A percentile compares a stretch with the other conserved stretches of the same genome.
phyloP scores from a whole-genome alignment of 2,329 filamentous ascomycete species.

The Didymella pinodella region DNA sequence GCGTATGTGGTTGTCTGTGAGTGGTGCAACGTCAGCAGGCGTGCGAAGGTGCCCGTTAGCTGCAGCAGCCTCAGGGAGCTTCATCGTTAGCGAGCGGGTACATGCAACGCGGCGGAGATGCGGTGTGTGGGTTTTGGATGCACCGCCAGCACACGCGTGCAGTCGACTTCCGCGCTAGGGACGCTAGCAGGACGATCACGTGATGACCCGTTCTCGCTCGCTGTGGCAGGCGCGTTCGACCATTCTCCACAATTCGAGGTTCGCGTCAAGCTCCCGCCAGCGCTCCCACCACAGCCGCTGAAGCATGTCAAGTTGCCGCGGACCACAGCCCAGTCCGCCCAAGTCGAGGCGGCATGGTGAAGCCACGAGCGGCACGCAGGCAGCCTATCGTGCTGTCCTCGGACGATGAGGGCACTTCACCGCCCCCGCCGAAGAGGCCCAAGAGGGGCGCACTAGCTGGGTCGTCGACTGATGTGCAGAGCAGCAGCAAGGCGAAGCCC shows the following conservation, averaged over 20 bases:
- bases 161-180: slow-evolving; percentile 1
- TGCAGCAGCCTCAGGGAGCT: slow-evolving; percentile 33
- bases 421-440: slow-evolving; percentile 44
- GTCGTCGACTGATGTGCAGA: slow-evolving; percentile 28
- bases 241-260: slow-evolving; percentile 13
- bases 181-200: not conserved
- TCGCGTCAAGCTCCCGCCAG: slow-evolving; percentile 18
- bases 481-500: slow-evolving; percentile 27
- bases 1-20: slow-evolving; percentile 45
- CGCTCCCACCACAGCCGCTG: slow-evolving; percentile 25
- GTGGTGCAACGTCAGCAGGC: slow-evolving; percentile 38
- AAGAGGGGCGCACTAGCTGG: slow-evolving; percentile 41
- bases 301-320: slow-evolving; percentile 43
- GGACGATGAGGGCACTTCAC: slow-evolving; percentile 43
- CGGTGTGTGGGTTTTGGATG: slow-evolving; percentile 17
- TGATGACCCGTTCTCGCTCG: not conserved
- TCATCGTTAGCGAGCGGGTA: slow-evolving; percentile 25
- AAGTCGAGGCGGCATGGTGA: slow-evolving; percentile 49
- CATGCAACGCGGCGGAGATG: slow-evolving; percentile 15
- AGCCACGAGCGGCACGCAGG: slow-evolving; percentile 49
- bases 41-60: slow-evolving; percentile 25
- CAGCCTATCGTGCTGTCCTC: slow-evolving; percentile 50
- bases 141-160: slow-evolving; percentile 15
- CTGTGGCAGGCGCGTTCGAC: not conserved
- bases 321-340: slow-evolving; percentile 25